These are phyloP conservation scores for Fragilaria radians DNA, from an alignment of 108 stramenopile species.

Conservation along the genomic window DNA sequence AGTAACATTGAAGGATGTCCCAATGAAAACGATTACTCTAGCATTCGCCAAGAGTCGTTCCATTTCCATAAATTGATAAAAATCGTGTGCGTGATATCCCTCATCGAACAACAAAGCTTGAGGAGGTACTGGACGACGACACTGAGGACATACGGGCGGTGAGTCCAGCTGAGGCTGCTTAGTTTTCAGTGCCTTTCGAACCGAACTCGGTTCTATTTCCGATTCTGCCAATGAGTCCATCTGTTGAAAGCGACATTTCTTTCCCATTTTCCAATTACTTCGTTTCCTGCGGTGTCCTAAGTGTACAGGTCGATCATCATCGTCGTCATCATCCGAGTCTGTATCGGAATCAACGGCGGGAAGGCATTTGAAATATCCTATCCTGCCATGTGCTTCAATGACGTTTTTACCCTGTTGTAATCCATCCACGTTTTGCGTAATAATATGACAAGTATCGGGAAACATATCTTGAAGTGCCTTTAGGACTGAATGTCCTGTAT, in stretches of 20 bases:
- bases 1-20: conserved; percentile 52
- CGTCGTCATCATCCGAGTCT: conserved; percentile 47
- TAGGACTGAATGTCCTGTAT: conserved; percentile 72
- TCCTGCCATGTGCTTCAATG: conserved; percentile 63
- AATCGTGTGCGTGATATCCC: conserved; percentile 67
- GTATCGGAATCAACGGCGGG: conserved; percentile 60
- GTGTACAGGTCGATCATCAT: conserved; percentile 52
- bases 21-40: conserved; percentile 52
- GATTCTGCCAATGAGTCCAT: conserved; percentile 15
- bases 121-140: conserved; percentile 35
- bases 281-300: conserved; percentile 51
- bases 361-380: conserved; percentile 67
- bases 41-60: conserved; percentile 47
- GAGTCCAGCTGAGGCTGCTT: neutral
- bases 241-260: conserved; percentile 14
- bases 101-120: conserved; percentile 71
- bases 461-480: conserved; percentile 26
- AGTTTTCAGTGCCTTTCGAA: conserved; percentile 4
- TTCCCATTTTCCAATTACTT: conserved; percentile 6
- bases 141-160: conserved; percentile 45
- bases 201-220: conserved; percentile 11
- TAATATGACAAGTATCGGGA: conserved; percentile 21
- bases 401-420: conserved; percentile 54
- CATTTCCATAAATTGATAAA: conserved; percentile 61
- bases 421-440: conserved; percentile 76